Percentiles rank a stretch among this genome's conserved stretches.
Evolutionary conservation across 352 stramenopile genomes (phyloP).

Genomic region (Elongisporangium anandrum): DNA sequence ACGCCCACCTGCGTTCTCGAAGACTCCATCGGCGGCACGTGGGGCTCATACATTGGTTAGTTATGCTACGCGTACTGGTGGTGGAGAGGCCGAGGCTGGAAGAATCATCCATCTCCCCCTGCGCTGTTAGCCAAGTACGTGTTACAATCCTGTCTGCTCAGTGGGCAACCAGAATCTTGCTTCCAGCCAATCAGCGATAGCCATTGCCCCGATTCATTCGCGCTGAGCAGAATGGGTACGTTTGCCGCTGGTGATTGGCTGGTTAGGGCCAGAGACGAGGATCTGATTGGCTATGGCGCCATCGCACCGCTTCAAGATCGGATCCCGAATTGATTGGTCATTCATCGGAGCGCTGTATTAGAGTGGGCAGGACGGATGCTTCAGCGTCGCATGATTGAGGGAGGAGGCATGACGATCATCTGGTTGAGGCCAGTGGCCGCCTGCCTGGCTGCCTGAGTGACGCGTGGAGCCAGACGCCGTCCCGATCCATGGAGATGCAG

Average conservation of each 20-base stretch:
- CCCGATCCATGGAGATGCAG: not conserved
- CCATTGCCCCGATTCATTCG: constrained; percentile 6
- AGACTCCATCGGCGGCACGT: not conserved
- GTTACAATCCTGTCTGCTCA: constrained; percentile 1
- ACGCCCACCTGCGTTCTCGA: not conserved
- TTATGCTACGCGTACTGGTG: constrained; percentile 2
- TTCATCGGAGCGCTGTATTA: not conserved
- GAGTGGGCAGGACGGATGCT: not conserved
- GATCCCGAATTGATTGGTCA: not conserved
- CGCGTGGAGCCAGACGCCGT: not conserved
- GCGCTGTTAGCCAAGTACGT: constrained; percentile 1
- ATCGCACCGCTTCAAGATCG: not conserved
- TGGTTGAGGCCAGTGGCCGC: not conserved
- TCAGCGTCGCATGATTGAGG: too few relatives aligned
- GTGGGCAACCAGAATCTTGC: not conserved
- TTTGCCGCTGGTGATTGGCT: not conserved
- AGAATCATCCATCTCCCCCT: not conserved
- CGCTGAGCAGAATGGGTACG: not conserved
- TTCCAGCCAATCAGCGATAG: constrained; percentile 1
- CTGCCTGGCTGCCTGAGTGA: not conserved
- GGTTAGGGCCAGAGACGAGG: not conserved
- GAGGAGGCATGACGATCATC: not conserved
- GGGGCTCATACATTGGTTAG: not conserved
- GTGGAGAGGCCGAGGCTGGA: not conserved
- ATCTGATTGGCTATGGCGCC: not conserved